A percentile compares a stretch with the other conserved stretches of the same genome.
These are phyloP conservation scores for Penicillium olsonii DNA, from an alignment of 2,329 filamentous ascomycete genomes.

Conservation along the genomic window DNA sequence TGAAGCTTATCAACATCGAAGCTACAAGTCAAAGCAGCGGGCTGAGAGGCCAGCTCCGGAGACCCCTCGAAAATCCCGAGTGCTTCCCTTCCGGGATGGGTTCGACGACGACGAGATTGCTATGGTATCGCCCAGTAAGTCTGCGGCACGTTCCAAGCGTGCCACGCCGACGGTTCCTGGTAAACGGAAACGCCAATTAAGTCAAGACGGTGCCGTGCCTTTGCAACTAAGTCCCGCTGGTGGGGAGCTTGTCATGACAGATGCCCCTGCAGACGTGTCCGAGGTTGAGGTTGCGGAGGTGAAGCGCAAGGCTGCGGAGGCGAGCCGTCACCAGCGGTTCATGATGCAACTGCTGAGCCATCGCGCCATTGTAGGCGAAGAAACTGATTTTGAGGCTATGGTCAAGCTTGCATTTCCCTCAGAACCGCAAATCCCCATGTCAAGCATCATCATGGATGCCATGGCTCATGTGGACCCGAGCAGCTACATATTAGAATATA, in stretches of 20 bases:
- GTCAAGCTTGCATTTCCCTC: constrained; percentile 57
- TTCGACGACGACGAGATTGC: constrained; percentile 65
- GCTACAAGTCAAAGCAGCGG: constrained; percentile 39
- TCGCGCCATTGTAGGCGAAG: constrained; percentile 48
- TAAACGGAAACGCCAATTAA: constrained; percentile 58
- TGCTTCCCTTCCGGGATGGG: constrained; percentile 58
- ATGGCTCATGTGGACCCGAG: constrained; percentile 46
- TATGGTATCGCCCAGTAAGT: constrained; percentile 57
- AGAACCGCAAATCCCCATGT: constrained; percentile 49
- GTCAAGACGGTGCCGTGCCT: constrained; percentile 55
- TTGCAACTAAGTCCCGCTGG: constrained; percentile 42
- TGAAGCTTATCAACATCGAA: constrained; percentile 52
- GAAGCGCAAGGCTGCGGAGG: constrained; percentile 27
- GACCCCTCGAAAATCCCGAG: constrained; percentile 55
- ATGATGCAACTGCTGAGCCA: constrained; percentile 60
- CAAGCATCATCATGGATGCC: constrained; percentile 56
- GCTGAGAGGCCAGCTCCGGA: constrained; percentile 40
- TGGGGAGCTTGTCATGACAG: constrained; percentile 26
- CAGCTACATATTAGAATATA: constrained; percentile 52
- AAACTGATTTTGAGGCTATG: constrained; percentile 58
- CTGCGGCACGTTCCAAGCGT: constrained; percentile 49
- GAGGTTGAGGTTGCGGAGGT: constrained; percentile 26
- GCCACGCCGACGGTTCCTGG: constrained; percentile 57
- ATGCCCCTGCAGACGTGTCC: constrained; percentile 27
- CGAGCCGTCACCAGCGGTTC: constrained; percentile 37